phyloP scores from a whole-genome alignment of 495 filamentous ascomycete species.

The Aspergillus egyptiacus region DNA sequence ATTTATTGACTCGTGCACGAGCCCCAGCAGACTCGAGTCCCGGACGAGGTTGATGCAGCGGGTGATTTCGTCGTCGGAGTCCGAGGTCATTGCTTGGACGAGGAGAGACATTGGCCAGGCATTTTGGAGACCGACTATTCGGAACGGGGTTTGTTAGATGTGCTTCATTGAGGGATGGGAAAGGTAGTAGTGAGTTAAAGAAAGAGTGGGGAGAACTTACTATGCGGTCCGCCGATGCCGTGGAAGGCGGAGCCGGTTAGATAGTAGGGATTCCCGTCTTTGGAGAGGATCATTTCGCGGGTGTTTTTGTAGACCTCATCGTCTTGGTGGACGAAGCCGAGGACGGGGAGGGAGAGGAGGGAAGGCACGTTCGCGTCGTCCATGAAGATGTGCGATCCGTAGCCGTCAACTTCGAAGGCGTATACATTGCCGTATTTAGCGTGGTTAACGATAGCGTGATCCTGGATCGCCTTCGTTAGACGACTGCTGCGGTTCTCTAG shows the following conservation, averaged over 20 bases:
- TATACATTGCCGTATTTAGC: conserved; percentile 83
- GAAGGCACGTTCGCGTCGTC: conserved; percentile 97
- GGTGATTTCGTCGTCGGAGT: conserved; percentile 77
- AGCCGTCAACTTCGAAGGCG: conserved; percentile 95
- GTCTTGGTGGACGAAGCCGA: conserved; percentile 68
- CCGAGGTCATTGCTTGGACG: conserved; percentile 83
- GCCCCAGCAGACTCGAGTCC: conserved; percentile 62
- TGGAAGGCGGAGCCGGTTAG: conserved; percentile 71
- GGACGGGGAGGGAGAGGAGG: conserved; percentile 74
- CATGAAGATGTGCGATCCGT: conserved; percentile 87
- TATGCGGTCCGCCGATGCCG: conserved; percentile 79
- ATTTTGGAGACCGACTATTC: conserved; percentile 64
- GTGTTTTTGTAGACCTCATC: conserved; percentile 83
- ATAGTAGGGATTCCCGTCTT: conserved; percentile 82
- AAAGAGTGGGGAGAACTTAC: conserved; percentile 23
- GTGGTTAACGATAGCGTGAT: conserved; percentile 85
- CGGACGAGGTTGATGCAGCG: conserved; percentile 66
- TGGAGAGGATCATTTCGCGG: conserved; percentile 78
- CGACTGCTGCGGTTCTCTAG: conserved; percentile 58
- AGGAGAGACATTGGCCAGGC: conserved; percentile 98
- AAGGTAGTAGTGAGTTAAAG: not conserved
- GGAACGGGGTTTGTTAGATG: not conserved
- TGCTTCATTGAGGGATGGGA: not conserved
- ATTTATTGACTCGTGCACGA: conserved; percentile 90
- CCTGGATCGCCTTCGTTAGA: conserved; percentile 73